phyloP scores from a whole-genome alignment of 163 green algal genomes.

The Scenedesmus sp. region DNA sequence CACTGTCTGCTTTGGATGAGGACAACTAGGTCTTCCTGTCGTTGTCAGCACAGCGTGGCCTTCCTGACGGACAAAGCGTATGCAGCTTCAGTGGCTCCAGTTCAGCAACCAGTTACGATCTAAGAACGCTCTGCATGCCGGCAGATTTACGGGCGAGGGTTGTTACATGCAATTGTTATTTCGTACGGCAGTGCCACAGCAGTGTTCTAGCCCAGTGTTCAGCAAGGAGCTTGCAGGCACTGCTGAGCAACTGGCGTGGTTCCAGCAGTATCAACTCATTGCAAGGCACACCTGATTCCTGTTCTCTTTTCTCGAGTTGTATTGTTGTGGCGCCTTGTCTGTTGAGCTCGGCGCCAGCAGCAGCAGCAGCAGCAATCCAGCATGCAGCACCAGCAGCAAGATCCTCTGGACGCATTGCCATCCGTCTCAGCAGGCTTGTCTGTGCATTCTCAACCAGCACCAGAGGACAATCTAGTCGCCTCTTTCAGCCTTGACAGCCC shows the following conservation, averaged over 20 bases:
- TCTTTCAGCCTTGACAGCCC: background rate
- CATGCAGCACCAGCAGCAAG: background rate
- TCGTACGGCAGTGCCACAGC: constrained; percentile 3
- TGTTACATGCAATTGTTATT: background rate
- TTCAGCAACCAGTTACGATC: background rate
- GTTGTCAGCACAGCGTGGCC: background rate
- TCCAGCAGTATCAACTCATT: background rate
- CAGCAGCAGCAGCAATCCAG: background rate
- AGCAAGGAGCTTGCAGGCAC: background rate
- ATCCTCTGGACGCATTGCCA: background rate
- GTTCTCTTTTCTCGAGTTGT: background rate
- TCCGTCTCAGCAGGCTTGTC: background rate
- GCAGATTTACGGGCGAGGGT: background rate
- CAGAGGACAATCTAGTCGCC: background rate
- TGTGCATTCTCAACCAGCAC: background rate
- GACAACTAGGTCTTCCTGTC: background rate
- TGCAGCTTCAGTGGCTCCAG: background rate
- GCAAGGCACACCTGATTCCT: background rate
- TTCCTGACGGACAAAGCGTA: background rate
- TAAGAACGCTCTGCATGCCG: background rate
- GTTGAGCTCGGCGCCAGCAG: background rate
- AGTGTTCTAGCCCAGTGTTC: constrained; percentile 1
- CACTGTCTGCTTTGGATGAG: background rate
- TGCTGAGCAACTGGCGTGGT: background rate
- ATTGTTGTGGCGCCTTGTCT: background rate